Conservation (phyloP, 2,329 filamentous ascomycete species). For the Colletotrichum acutatum region DNA sequence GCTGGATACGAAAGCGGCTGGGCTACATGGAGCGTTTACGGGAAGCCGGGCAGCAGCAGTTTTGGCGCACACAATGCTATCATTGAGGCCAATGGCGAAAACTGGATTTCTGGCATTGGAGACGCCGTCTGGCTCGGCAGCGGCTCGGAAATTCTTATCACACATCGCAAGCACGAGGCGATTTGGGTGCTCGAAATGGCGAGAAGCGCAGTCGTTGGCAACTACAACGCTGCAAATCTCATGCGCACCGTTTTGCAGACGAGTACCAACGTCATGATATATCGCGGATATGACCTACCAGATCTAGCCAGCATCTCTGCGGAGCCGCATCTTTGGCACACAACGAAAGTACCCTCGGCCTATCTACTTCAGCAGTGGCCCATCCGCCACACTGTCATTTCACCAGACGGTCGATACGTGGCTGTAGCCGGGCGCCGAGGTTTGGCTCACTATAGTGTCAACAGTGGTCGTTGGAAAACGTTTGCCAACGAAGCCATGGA, state of each 20-base stretch:
- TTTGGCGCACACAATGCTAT: slow-evolving; percentile 77
- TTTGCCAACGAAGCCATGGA: slow-evolving; percentile 85
- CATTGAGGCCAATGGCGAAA: slow-evolving; percentile 76
- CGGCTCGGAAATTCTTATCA: slow-evolving; percentile 85
- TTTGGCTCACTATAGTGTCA: slow-evolving; percentile 93
- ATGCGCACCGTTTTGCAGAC: slow-evolving; percentile 91
- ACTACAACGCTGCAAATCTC: slow-evolving; percentile 91
- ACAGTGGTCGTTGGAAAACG: slow-evolving; percentile 94
- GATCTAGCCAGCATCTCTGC: slow-evolving; percentile 92
- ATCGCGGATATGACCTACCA: slow-evolving; percentile 90
- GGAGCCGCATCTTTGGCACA: slow-evolving; percentile 95
- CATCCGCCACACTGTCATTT: slow-evolving; percentile 86
- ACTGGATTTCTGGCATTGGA: slow-evolving; percentile 83
- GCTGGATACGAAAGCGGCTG: slow-evolving; percentile 92
- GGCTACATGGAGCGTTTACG: slow-evolving; percentile 98
- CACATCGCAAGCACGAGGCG: slow-evolving; percentile 76
- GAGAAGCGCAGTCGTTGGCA: slow-evolving; percentile 90
- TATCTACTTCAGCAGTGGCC: slow-evolving; percentile 96
- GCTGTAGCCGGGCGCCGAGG: slow-evolving; percentile 95
- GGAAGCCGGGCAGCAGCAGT: slow-evolving; percentile 86
- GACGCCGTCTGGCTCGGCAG: slow-evolving; percentile 89
- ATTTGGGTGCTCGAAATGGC: slow-evolving; percentile 93
- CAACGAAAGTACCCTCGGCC: slow-evolving; percentile 82
- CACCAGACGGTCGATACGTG: slow-evolving; percentile 91
- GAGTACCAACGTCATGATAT: slow-evolving; percentile 88